Percentiles rank a stretch among this genome's conserved stretches.
Evolutionary conservation across 202 grass and related monocot genomes (phyloP).

Genomic region (Hordeum pubiflorum): DNA sequence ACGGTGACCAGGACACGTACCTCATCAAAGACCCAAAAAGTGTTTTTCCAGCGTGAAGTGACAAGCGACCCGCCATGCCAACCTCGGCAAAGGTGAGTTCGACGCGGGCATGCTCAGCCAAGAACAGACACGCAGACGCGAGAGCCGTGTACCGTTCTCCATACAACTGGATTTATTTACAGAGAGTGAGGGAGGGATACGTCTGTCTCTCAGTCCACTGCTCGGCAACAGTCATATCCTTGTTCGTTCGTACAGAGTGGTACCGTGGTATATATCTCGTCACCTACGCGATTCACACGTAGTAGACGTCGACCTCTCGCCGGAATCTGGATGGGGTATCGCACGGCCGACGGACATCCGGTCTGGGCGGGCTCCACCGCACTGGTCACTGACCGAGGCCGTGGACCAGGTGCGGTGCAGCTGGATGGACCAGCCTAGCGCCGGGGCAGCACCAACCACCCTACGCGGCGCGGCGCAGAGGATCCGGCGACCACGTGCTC

Average conservation of each 20-base stretch:
- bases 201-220: neutral
- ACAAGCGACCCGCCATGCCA: neutral
- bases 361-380: neutral
- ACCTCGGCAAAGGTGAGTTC: neutral
- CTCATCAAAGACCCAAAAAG: neutral
- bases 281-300: neutral
- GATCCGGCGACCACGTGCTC: constrained; percentile 37
- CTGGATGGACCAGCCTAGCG: neutral
- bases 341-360: neutral
- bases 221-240: neutral
- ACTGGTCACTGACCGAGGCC: too few species aligned
- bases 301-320: neutral
- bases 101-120: neutral
- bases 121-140: neutral
- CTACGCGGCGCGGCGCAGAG: neutral
- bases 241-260: neutral
- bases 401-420: too few species aligned
- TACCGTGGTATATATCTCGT: neutral
- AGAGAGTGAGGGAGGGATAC: neutral
- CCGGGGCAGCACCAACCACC: neutral
- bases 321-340: neutral
- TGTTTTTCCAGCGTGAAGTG: neutral
- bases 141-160: neutral
- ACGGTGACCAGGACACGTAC: neutral
- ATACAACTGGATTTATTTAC: neutral